Evolutionary conservation across 2,329 filamentous ascomycete species (phyloP).

Genomic region (Lachnellula occidentalis): DNA sequence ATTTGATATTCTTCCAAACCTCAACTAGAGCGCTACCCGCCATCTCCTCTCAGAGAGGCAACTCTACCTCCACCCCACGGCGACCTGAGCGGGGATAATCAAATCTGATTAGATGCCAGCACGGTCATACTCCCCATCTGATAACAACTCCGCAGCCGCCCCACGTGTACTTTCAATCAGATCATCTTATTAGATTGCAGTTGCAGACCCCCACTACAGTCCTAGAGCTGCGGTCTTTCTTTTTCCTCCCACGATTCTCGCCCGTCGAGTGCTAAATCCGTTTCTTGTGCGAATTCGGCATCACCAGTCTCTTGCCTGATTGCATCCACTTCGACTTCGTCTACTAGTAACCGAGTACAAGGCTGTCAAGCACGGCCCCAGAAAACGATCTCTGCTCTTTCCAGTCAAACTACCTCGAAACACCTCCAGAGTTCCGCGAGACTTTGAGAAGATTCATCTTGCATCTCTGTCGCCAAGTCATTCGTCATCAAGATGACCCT

Average conservation of each 20-base stretch:
- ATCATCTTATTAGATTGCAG: conserved; percentile 15
- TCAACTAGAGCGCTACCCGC: too few species aligned
- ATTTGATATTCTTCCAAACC: too few species aligned
- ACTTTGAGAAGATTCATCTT: conserved; percentile 7
- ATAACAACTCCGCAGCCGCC: conserved; percentile 1
- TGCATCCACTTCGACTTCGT: not conserved
- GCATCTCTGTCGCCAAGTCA: not conserved
- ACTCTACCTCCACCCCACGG: not conserved
- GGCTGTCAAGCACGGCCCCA: not conserved
- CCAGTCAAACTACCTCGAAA: conserved; percentile 13
- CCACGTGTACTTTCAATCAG: conserved; percentile 6
- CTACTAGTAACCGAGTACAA: too few species aligned
- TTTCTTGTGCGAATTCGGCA: conserved; percentile 12
- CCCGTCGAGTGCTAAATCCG: not conserved
- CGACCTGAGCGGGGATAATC: not conserved
- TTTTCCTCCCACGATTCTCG: conserved; percentile 1
- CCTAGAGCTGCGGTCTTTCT: not conserved
- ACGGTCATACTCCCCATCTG: conserved; percentile 1
- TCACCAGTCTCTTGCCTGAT: not conserved
- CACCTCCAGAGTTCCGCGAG: conserved; percentile 2
- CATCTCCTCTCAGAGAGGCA: not conserved
- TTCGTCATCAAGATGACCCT: conserved; percentile 34
- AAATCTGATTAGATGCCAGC: conserved; percentile 4
- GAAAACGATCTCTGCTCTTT: not conserved
- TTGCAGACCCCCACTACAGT: not conserved